phyloP scores from a whole-genome alignment of 768 basidiomycete genomes.

The Butyriboletus loyo region DNA sequence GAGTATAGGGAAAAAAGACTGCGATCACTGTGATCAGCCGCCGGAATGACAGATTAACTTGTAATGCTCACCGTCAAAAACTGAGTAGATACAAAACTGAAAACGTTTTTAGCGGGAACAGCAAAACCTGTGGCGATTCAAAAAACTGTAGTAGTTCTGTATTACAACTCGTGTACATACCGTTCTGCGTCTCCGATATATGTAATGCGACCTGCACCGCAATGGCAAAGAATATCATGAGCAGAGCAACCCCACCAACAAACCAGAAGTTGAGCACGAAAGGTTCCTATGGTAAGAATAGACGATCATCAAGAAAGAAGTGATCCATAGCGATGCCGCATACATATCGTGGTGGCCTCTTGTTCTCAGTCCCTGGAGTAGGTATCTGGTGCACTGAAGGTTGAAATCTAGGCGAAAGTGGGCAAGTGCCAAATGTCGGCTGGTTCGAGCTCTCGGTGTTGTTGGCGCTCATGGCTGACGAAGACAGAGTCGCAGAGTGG shows the following conservation, averaged over 20 bases:
- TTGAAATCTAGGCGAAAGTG: constrained; percentile 37
- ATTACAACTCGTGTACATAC: neutral
- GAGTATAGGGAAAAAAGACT: constrained; percentile 61
- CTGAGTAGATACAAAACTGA: constrained; percentile 45
- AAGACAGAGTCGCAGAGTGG: neutral
- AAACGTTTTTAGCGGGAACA: constrained; percentile 49
- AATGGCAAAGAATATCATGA: constrained; percentile 38
- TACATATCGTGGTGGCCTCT: constrained; percentile 44
- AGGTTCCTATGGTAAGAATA: constrained; percentile 23
- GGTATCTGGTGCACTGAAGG: constrained; percentile 51
- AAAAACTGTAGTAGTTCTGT: neutral
- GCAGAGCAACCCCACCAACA: constrained; percentile 36
- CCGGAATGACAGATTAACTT: neutral
- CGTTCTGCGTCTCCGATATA: constrained; percentile 20
- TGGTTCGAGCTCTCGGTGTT: neutral
- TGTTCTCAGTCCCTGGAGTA: constrained; percentile 32
- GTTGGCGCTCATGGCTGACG: constrained; percentile 5
- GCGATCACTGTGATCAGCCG: neutral
- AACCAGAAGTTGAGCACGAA: constrained; percentile 37
- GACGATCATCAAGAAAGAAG: neutral
- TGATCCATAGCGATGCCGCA: constrained; percentile 10
- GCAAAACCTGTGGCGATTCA: constrained; percentile 46
- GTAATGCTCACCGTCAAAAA: constrained; percentile 41
- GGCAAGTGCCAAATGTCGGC: neutral
- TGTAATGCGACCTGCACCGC: constrained; percentile 10